A percentile compares a stretch with the other conserved stretches of the same genome.
Conservation (phyloP, 2,329 filamentous ascomycete species). For the Penicillium oxalicum region DNA sequence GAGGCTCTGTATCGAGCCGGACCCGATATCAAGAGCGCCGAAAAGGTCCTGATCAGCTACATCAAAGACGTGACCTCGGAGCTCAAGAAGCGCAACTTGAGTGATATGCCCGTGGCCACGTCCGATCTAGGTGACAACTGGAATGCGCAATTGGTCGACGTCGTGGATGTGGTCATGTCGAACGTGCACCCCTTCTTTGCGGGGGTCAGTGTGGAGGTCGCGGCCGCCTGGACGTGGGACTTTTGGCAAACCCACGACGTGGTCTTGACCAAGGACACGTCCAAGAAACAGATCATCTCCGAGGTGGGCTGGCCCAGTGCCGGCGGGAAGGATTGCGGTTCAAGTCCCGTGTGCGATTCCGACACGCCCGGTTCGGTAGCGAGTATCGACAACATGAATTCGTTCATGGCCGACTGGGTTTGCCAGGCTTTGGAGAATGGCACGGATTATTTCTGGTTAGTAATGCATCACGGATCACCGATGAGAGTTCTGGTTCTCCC, state of each 20-base stretch:
- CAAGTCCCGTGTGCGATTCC: conserved; percentile 50
- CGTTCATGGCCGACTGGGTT: conserved; percentile 80
- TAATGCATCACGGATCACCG: neutral
- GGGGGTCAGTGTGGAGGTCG: conserved; percentile 61
- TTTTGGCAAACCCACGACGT: conserved; percentile 75
- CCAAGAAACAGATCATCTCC: conserved; percentile 71
- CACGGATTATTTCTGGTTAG: conserved; percentile 88
- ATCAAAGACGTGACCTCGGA: conserved; percentile 66
- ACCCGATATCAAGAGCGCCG: conserved; percentile 55
- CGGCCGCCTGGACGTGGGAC: conserved; percentile 71
- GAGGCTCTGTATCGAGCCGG: conserved; percentile 54
- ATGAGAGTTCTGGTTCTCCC: too few relatives aligned
- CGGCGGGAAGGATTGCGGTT: conserved; percentile 73
- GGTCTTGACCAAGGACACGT: conserved; percentile 52
- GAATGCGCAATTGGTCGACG: conserved; percentile 60
- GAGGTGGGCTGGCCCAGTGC: conserved; percentile 87
- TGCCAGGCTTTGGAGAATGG: conserved; percentile 73
- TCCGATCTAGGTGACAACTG: conserved; percentile 88
- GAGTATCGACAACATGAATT: conserved; percentile 72
- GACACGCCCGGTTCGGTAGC: conserved; percentile 63
- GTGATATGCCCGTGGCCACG: conserved; percentile 69
- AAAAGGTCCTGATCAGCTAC: conserved; percentile 56
- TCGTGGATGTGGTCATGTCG: conserved; percentile 86
- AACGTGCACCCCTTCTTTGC: conserved; percentile 97
- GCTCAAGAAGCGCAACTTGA: conserved; percentile 58